Evolutionary conservation across 495 filamentous ascomycete species (phyloP).

Genomic region (Pseudotulostoma volvatum): DNA sequence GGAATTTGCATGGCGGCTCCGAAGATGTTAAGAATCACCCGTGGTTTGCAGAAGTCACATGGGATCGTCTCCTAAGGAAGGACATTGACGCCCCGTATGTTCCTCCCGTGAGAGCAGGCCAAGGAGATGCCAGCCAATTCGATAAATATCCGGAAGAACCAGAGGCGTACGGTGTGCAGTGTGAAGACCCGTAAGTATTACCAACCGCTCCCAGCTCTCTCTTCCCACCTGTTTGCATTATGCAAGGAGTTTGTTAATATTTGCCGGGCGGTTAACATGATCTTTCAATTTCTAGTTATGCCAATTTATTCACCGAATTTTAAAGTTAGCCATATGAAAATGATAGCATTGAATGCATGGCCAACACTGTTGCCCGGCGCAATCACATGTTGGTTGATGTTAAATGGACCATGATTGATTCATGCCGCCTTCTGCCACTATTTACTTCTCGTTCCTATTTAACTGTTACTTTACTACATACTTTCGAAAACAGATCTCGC

Average conservation of each 20-base stretch:
- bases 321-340: slow-evolving; percentile 22
- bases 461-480: too few relatives aligned
- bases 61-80: slow-evolving; percentile 82
- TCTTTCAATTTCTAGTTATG: slow-evolving; percentile 32
- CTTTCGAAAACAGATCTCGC: too few relatives aligned
- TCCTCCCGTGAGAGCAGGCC: slow-evolving; percentile 83
- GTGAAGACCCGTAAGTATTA: slow-evolving; percentile 64
- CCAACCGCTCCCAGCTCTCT: background rate
- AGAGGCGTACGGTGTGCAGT: slow-evolving; percentile 65
- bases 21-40: slow-evolving; percentile 87
- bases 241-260: too few relatives aligned
- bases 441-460: too few relatives aligned
- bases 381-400: too few relatives aligned
- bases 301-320: slow-evolving; percentile 59
- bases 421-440: too few relatives aligned
- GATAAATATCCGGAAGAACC: slow-evolving; percentile 96
- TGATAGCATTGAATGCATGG: slow-evolving; percentile 25
- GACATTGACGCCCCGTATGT: slow-evolving; percentile 98
- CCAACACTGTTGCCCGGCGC: too few relatives aligned
- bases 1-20: slow-evolving; percentile 83
- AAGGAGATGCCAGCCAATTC: slow-evolving; percentile 92
- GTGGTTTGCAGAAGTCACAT: slow-evolving; percentile 96
- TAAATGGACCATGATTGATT: too few relatives aligned
- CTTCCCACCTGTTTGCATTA: background rate
- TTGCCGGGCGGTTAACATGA: too few relatives aligned